Conservation (phyloP, 768 basidiomycete genomes). For the Naganishia kalamii region DNA sequence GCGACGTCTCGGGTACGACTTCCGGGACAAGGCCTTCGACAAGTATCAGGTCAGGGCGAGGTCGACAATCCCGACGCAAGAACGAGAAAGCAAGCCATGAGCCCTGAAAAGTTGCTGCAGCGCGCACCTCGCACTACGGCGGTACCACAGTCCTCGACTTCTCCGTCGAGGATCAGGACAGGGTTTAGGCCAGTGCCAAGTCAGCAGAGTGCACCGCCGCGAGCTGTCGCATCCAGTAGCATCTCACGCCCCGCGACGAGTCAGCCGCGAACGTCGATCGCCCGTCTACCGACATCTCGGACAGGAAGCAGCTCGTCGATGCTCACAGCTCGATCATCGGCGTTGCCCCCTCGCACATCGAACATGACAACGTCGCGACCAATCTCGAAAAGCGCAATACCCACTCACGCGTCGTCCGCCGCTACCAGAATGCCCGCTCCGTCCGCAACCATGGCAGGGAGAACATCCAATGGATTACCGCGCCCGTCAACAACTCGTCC, state of each 20-base stretch:
- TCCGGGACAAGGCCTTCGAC: conserved; percentile 12
- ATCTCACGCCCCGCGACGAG: background rate
- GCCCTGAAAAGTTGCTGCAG: conserved; percentile 2
- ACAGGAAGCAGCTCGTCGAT: background rate
- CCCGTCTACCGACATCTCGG: background rate
- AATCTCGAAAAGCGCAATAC: background rate
- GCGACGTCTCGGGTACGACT: background rate
- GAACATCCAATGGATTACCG: background rate
- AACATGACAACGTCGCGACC: background rate
- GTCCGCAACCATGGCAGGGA: background rate
- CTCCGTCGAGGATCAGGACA: background rate
- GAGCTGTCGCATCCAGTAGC: background rate
- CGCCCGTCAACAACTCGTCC: background rate
- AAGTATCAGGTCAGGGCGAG: conserved; percentile 2
- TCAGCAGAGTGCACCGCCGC: background rate
- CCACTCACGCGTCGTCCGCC: background rate
- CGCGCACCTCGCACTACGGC: background rate
- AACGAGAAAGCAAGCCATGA: conserved; percentile 13
- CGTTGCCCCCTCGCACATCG: background rate
- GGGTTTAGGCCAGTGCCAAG: background rate
- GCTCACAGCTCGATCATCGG: background rate
- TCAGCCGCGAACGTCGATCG: background rate
- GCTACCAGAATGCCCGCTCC: background rate
- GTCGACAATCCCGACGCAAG: conserved; percentile 1
- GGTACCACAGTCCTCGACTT: background rate